Base-by-base conservation (phyloP, 179 eudicot species). In the Beta corolliflora region DNA sequence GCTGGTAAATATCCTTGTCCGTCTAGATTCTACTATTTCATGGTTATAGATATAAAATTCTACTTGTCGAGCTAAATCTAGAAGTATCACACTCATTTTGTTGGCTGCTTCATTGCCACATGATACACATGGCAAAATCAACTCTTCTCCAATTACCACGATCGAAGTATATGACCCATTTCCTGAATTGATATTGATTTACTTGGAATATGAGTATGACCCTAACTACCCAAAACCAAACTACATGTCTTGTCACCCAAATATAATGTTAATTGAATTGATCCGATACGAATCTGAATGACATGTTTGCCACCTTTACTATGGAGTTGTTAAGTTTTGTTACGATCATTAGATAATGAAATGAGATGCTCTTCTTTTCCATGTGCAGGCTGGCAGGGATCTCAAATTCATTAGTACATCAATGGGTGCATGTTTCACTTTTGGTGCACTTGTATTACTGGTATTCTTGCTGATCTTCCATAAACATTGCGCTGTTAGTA, bases 321-420 rank as follows among this genome's bases (percentile, higher is more conserved):
- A 5, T 16, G 13, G 9, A 50, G 18, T 16, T 50, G 23, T 54
- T 53, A 21, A 13, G 0, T 7, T 23, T 2, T 55, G 45, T 48
- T 46, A 14, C 59, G 52, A 67, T 80, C 56, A 73, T 55, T 44
- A 15, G 56, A 10, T 29, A 55, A 16, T 14, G 5, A 16, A 60
- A 63, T 77, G 52, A 11, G 50, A 54, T 82, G 77, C 21, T 25
- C 18, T 54, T 44, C 80, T 54, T 8, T 36, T 41, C 16, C 69
- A 25, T 80, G 46, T 90, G 84, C 93, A 94, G 99, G 99, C 99
- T 79, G 95, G 95, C 74, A 88, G 95, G 61, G 99, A 95, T 84
- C 91, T 95, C 71, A 94, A 87, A 85, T 95, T 91, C 71, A 84
- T 94, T 74, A 95, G 97, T 75, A 45, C 84, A 19, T 89, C 99